Base-by-base conservation (phyloP, 163 green algal genomes). In the Scenedesmus sp. region DNA sequence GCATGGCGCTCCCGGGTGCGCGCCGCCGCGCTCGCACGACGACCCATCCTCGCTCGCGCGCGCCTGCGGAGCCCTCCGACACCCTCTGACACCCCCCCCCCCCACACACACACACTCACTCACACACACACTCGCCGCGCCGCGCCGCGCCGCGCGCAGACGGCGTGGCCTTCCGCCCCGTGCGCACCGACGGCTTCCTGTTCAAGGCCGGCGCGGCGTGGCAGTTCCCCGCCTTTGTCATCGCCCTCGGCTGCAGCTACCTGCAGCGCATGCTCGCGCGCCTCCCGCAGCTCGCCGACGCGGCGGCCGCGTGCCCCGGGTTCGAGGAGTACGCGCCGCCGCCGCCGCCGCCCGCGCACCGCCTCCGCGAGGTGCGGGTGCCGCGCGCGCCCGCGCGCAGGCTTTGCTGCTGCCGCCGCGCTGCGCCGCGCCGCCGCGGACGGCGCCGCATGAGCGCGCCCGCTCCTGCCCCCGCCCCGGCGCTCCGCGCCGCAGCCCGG, bases 161-260 rank as follows among this genome's bases (percentile, higher is more conserved):
- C 39, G 36, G 24, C 56, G 69, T 86, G 36, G 17, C 33, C 2
- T 89, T 84, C 75, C 75, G 85, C 70, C 85, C 85, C 10, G 70
- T 88, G 1, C 15, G 13, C 6, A 34, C 48, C 6, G 48, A 83
- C 36, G 85, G 65, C n/a, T 66, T 81, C 74, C 75, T 88, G n/a
- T 86, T 71, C 76, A 34, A 71, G 31, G 73, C 75, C 24, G 78
- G 70, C 18, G 42, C 64, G 9, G 69, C 70, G 64, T 89, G 81
- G 78, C 78, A 81, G 60, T 89, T 89, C 60, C 84, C 85, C 9
- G 78, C 85, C 22, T 87, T 88, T 54, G 71, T 76, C 31, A 66
- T 89, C 11, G 58, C 75, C 18, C 78, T 89, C 18, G 85, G 85
- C 70, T 87, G 76, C 48, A 85, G 77, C 45, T 89, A 89, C 70